Conservation (phyloP, 148 eudicot species). For the Polygonum aviculare region DNA sequence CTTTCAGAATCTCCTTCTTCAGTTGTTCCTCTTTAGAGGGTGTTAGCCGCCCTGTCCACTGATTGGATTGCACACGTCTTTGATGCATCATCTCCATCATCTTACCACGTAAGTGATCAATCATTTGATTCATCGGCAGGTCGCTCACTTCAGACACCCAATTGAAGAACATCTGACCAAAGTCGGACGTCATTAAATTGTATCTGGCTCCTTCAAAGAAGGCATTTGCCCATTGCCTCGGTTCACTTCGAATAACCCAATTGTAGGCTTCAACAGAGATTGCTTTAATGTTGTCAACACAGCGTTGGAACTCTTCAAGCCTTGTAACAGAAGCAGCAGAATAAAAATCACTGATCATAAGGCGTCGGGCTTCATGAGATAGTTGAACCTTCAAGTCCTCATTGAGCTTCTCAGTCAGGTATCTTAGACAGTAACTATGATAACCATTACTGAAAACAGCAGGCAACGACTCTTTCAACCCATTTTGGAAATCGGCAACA, state of each 20-base stretch:
- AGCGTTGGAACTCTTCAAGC: conserved; percentile 32
- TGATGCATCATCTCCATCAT: conserved; percentile 41
- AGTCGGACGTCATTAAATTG: conserved; percentile 41
- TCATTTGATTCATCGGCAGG: conserved; percentile 49
- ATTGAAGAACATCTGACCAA: conserved; percentile 32
- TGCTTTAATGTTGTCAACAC: conserved; percentile 36
- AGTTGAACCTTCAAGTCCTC: conserved; percentile 41
- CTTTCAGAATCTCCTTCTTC: conserved; percentile 30
- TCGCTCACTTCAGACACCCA: conserved; percentile 56
- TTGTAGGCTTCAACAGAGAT: conserved; percentile 53
- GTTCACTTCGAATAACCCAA: conserved; percentile 45
- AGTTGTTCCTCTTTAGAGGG: conserved; percentile 50
- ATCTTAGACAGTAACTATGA: conserved; percentile 46
- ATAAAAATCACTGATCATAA: conserved; percentile 46
- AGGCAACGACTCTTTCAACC: conserved; percentile 34
- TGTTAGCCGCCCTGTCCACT: conserved; percentile 32
- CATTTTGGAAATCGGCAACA: conserved; percentile 52
- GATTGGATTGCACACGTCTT: conserved; percentile 38
- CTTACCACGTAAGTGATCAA: conserved; percentile 37
- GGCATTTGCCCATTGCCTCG: conserved; percentile 53
- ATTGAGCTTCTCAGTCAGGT: conserved; percentile 48
- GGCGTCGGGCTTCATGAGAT: conserved; percentile 55
- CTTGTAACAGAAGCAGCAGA: conserved; percentile 52
- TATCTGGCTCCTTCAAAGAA: conserved; percentile 45
- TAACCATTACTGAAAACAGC: conserved; percentile 32